Base-by-base conservation (phyloP, 768 basidiomycete species). In the Strobilomyces echinocephalus region DNA sequence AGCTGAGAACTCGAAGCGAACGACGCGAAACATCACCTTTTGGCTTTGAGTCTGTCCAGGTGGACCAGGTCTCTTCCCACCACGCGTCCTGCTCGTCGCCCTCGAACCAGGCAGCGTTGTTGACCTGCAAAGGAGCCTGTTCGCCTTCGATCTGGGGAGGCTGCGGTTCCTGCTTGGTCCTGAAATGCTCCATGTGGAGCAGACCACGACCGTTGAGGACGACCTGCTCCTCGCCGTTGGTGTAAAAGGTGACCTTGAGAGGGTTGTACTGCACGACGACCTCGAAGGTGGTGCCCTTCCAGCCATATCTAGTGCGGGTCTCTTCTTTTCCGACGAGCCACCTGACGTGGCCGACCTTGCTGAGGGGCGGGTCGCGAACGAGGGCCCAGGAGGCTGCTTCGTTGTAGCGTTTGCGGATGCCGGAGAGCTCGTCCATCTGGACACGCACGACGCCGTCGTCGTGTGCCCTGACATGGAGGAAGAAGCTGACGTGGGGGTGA, bases 101-200 rank as follows among this genome's bases (percentile, higher is more conserved):
- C 66, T 95, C 95, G 55, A 97, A 97, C 93, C 91, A 97, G 9
- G 81, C 79, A 1, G 73, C 71, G 44, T 75, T 64, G 60, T 83
- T 80, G 26, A 71, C 69, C 52, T 83, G 72, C 30, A 89, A 60
- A 2, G 82, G 80, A 4, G 69, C 73, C 63, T 88, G 85, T 57
- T 76, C 73, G 40, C 73, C 74, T 14, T 63, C 58, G 16, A 64
- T 67, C 56, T 70, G 74, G 20, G 73, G 73, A 26, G 79, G 71
- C 11, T 74, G 69, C 28, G 76, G 77, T 1, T 56, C 64, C 49
- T 71, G 69, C 64, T 87, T 84, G 20, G 76, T 77, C 61, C 91
- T 88, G 78, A 95, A 97, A 70, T 98, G 97, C 66, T 99, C 97
- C 95, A 99, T 95, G 61, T 98, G 95, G 58, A 99, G 75, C 30